Conservation (phyloP, 768 basidiomycete genomes). For the Panus rudis region DNA sequence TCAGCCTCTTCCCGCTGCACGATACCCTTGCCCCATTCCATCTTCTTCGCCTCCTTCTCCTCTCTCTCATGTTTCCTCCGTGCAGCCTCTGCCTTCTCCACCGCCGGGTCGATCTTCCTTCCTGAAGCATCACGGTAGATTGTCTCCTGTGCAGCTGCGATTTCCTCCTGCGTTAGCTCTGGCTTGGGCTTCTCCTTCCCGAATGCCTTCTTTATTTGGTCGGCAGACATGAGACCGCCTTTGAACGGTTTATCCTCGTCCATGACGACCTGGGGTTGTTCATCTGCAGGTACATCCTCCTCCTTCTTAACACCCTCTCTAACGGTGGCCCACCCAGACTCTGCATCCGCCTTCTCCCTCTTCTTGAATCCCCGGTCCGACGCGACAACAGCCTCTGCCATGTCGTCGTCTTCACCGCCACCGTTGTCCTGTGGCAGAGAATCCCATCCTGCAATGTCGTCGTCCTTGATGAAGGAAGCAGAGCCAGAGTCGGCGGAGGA, state of each 20-base stretch:
- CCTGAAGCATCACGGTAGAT: slow-evolving; percentile 91
- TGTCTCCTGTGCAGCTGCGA: slow-evolving; percentile 73
- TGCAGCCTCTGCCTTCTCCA: slow-evolving; percentile 79
- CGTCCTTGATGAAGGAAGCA: slow-evolving; percentile 41
- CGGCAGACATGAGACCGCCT: slow-evolving; percentile 76
- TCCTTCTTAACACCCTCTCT: slow-evolving; percentile 43
- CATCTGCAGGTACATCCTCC: slow-evolving; percentile 51
- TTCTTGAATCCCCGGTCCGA: slow-evolving; percentile 75
- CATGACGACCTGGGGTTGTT: slow-evolving; percentile 54
- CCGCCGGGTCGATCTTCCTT: slow-evolving; percentile 82
- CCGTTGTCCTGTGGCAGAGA: slow-evolving; percentile 38
- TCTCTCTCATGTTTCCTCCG: slow-evolving; percentile 72
- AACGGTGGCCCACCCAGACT: slow-evolving; percentile 63
- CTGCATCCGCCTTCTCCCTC: slow-evolving; percentile 45
- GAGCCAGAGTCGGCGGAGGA: slow-evolving; percentile 18
- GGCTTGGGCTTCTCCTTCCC: slow-evolving; percentile 33
- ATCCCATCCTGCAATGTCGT: slow-evolving; percentile 60
- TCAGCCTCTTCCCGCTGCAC: slow-evolving; percentile 82
- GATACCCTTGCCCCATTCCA: slow-evolving; percentile 98
- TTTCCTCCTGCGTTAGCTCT: slow-evolving; percentile 38
- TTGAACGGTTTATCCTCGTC: slow-evolving; percentile 39
- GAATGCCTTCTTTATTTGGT: slow-evolving; percentile 62
- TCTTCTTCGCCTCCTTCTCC: slow-evolving; percentile 83
- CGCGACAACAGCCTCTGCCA: slow-evolving; percentile 59
- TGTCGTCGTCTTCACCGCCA: slow-evolving; percentile 56